Percentiles rank a stretch among this genome's conserved stretches.
Evolutionary conservation across 2,329 filamentous ascomycete genomes (phyloP).

Genomic region (Diaporthe batatas): DNA sequence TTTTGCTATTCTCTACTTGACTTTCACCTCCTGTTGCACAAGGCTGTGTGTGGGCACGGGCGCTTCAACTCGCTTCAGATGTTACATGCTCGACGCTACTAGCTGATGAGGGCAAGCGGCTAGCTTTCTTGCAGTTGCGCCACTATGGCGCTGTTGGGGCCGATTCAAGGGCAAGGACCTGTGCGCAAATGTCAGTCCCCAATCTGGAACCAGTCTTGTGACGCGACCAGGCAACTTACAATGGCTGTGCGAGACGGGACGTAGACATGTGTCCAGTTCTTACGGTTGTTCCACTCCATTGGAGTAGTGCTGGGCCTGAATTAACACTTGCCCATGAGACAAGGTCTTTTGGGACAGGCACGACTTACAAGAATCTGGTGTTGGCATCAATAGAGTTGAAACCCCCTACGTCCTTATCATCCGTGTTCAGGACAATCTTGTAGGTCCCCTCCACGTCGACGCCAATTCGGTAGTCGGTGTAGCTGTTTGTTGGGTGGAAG

Average conservation of each 20-base stretch:
- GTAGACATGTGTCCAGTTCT: conserved; percentile 94
- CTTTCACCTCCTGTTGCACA: background rate
- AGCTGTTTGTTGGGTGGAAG: conserved; percentile 88
- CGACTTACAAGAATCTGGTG: conserved; percentile 80
- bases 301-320: conserved; percentile 72
- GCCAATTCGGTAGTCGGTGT: conserved; percentile 91
- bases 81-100: background rate
- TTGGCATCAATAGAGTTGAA: conserved; percentile 80
- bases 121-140: background rate
- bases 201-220: background rate
- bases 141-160: conserved; percentile 49
- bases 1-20: background rate
- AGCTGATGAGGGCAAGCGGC: background rate
- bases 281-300: conserved; percentile 88
- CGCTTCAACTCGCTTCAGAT: no score
- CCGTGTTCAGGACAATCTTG: conserved; percentile 85
- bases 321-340: background rate
- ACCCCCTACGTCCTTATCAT: conserved; percentile 83
- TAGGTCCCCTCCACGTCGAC: conserved; percentile 89
- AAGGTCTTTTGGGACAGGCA: background rate
- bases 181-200: conserved; percentile 42
- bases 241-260: conserved; percentile 86
- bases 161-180: conserved; percentile 68
- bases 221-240: conserved; percentile 64
- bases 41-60: no score